phyloP scores from a whole-genome alignment of 108 stramenopile species.

The Bacterosira constricta region DNA sequence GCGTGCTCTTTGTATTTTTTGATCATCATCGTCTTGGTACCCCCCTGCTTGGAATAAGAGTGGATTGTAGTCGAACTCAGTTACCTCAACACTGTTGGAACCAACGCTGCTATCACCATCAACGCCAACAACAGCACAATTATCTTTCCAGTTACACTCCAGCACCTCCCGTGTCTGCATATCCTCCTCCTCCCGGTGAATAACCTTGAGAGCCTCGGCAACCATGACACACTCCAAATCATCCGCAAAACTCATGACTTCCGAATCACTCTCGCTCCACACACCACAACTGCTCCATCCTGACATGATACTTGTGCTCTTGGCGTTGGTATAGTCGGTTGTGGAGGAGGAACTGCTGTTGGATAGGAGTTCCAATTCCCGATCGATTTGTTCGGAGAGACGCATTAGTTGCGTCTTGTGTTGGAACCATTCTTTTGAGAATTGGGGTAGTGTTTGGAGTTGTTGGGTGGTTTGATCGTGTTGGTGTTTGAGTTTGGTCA shows the following conservation, averaged over 20 bases:
- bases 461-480: neutral
- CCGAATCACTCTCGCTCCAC: constrained; percentile 29
- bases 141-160: too few relatives aligned
- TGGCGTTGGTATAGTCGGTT: neutral
- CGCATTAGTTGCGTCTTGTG: constrained; percentile 1
- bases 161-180: neutral
- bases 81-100: too few relatives aligned
- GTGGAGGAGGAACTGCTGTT: too few relatives aligned
- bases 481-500: neutral
- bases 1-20: too few relatives aligned
- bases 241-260: constrained; percentile 12
- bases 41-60: too few relatives aligned
- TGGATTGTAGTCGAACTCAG: too few relatives aligned
- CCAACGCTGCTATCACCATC: too few relatives aligned
- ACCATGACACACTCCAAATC: constrained; percentile 30
- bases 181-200: neutral
- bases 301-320: constrained; percentile 6
- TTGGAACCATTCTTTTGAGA: constrained; percentile 28
- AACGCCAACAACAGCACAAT: too few relatives aligned
- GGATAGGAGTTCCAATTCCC: constrained; percentile 10
- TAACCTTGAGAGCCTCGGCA: constrained; percentile 16
- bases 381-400: constrained; percentile 10
- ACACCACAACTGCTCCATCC: constrained; percentile 9
- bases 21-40: too few relatives aligned
- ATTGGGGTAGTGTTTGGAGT: neutral